These are phyloP conservation scores for Pontederia paniculata DNA, from an alignment of 176 grass and related monocot genomes.

Conservation along the genomic window DNA sequence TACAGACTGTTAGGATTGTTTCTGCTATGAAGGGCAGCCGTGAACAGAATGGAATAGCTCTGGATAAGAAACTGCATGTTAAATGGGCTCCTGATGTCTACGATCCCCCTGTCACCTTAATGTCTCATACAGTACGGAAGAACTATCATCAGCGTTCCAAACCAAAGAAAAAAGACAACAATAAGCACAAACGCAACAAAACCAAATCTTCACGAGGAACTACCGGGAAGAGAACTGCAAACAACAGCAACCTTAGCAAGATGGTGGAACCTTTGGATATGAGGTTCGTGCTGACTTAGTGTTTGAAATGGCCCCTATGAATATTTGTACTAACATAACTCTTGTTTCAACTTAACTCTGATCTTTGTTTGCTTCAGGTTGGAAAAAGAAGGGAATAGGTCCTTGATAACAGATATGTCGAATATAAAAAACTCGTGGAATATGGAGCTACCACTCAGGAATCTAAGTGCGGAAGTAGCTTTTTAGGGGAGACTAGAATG, in stretches of 20 bases:
- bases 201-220: slow-evolving; percentile 16
- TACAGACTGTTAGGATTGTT: slow-evolving; percentile 23
- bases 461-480: slow-evolving; percentile 50
- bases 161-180: slow-evolving; percentile 37
- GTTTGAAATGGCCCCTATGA: not conserved
- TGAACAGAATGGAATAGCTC: slow-evolving; percentile 26
- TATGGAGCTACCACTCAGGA: slow-evolving; percentile 41
- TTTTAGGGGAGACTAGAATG: slow-evolving; percentile 41
- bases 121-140: slow-evolving; percentile 44
- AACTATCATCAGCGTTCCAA: slow-evolving; percentile 32
- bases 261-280: slow-evolving; percentile 12
- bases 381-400: not conserved
- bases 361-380: slow-evolving; percentile 11
- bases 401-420: not conserved
- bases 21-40: slow-evolving; percentile 64
- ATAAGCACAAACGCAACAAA: slow-evolving; percentile 46
- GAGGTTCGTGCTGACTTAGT: slow-evolving; percentile 15
- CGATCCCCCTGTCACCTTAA: slow-evolving; percentile 46
- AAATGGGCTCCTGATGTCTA: slow-evolving; percentile 67
- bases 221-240: slow-evolving; percentile 24
- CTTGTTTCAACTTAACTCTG: not conserved
- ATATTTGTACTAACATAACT: not conserved
- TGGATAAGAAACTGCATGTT: slow-evolving; percentile 21
- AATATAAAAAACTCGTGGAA: slow-evolving; percentile 25
- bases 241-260: slow-evolving; percentile 13